phyloP scores from a whole-genome alignment of 1,284 basidiomycete species.

The Rhodotorula sp. region DNA sequence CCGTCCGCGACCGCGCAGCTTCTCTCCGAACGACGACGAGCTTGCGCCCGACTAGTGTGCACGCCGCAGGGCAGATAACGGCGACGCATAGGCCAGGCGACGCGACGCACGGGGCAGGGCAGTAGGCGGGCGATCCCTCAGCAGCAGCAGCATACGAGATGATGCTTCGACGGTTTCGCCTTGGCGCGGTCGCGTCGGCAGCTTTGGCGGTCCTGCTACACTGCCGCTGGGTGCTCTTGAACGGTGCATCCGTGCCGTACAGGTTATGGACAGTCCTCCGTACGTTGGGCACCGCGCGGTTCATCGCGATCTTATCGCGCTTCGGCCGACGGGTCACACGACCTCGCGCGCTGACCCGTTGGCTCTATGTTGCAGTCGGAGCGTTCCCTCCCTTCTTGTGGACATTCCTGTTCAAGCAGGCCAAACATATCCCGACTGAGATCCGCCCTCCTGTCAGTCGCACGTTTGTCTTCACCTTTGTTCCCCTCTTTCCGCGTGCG shows the following conservation, averaged over 20 bases:
- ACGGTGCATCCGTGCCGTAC: slow-evolving; percentile 27
- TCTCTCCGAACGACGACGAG: too few relatives aligned
- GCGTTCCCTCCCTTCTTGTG: slow-evolving; percentile 36
- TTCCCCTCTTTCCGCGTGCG: too few relatives aligned
- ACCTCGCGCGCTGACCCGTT: background rate
- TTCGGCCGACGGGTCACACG: background rate
- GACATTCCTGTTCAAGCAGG: slow-evolving; percentile 42
- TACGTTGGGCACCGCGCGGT: background rate
- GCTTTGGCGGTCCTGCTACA: slow-evolving; percentile 20
- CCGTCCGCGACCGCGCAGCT: too few relatives aligned
- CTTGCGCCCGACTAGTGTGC: too few relatives aligned
- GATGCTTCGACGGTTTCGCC: slow-evolving; percentile 14
- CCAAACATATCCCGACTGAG: slow-evolving; percentile 33
- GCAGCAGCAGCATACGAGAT: too few relatives aligned
- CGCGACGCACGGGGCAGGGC: too few relatives aligned
- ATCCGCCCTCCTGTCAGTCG: slow-evolving; percentile 36
- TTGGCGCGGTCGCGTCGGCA: background rate
- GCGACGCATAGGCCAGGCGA: too few relatives aligned
- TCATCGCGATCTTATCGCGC: background rate
- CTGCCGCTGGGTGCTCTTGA: slow-evolving; percentile 34
- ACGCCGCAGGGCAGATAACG: too few relatives aligned
- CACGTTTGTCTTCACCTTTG: background rate
- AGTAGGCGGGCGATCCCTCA: too few relatives aligned
- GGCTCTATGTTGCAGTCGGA: slow-evolving; percentile 23
- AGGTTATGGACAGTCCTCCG: slow-evolving; percentile 33